Conservation (phyloP, 23 red algal species). For the Cyanidium caldarium region DNA sequence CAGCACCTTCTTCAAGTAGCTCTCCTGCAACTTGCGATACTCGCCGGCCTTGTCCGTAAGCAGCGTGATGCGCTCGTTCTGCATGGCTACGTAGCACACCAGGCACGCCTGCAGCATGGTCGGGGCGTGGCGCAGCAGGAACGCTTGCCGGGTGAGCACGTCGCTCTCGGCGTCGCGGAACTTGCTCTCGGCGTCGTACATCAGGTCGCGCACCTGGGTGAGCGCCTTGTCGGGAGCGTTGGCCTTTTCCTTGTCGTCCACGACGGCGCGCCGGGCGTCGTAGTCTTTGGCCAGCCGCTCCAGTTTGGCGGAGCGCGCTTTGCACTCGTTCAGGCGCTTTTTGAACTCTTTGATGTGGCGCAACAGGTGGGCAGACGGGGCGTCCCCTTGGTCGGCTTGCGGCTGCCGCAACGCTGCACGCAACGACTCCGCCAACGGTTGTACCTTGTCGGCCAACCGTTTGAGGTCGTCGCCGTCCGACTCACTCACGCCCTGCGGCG, state of each 20-base stretch:
- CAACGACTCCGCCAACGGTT: not conserved
- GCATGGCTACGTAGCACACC: not conserved
- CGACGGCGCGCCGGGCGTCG: constrained; percentile 1
- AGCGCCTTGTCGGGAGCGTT: not conserved
- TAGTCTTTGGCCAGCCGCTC: not conserved
- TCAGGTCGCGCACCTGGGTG: not conserved
- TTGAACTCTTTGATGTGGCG: constrained; percentile 3
- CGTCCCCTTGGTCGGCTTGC: not conserved
- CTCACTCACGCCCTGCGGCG: not conserved
- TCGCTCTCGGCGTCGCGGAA: not conserved
- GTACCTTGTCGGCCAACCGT: not conserved
- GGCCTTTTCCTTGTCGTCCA: not conserved
- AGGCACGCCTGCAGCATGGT: not conserved
- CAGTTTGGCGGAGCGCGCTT: not conserved
- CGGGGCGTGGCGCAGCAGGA: not conserved
- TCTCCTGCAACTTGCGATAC: not conserved
- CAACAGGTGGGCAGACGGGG: not conserved
- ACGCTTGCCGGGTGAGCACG: not conserved
- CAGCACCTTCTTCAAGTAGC: not conserved
- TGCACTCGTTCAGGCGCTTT: not conserved
- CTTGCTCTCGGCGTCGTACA: constrained; percentile 5
- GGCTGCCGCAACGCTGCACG: not conserved
- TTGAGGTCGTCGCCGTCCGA: not conserved
- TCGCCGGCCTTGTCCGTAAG: not conserved
- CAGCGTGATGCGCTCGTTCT: not conserved